phyloP scores from a whole-genome alignment of 2,329 filamentous ascomycete species.

The Metarhizium album region DNA sequence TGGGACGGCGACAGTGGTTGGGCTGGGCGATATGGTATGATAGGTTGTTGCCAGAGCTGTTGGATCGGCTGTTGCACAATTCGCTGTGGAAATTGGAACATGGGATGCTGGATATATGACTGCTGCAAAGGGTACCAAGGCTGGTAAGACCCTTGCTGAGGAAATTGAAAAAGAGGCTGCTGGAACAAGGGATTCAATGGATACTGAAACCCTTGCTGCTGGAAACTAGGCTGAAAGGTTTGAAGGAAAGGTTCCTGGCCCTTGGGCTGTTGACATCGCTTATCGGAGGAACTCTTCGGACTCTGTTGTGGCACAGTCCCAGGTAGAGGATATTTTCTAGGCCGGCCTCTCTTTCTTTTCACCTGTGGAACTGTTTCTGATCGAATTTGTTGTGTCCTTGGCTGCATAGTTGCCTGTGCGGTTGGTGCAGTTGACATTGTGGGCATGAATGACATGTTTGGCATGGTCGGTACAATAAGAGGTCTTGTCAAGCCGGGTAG shows the following conservation, averaged over 20 bases:
- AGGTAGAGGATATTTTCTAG: constrained; percentile 5
- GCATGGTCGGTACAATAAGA: background rate
- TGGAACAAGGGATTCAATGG: constrained; percentile 6
- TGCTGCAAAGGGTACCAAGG: background rate
- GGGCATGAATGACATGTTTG: background rate
- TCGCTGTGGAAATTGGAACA: constrained; percentile 1
- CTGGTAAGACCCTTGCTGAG: constrained; percentile 2
- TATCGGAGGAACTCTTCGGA: background rate
- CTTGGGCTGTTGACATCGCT: constrained; percentile 3
- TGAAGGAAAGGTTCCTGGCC: constrained; percentile 3
- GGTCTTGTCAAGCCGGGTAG: background rate
- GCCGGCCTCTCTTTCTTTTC: constrained; percentile 6
- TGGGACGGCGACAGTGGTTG: background rate
- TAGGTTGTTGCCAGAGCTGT: constrained; percentile 2
- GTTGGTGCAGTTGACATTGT: background rate
- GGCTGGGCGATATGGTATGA: background rate
- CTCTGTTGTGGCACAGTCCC: background rate
- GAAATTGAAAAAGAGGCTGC: background rate
- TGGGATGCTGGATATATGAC: constrained; percentile 2
- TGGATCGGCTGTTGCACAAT: background rate
- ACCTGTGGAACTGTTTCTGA: background rate
- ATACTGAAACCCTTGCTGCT: constrained; percentile 3
- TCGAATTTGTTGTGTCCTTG: background rate
- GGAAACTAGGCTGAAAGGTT: constrained; percentile 3
- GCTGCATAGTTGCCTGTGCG: background rate